Evolutionary conservation across 768 basidiomycete genomes (phyloP), one percentile per base, ranked within the genome.

Genomic region (Kwoniella heveanensis): DNA sequence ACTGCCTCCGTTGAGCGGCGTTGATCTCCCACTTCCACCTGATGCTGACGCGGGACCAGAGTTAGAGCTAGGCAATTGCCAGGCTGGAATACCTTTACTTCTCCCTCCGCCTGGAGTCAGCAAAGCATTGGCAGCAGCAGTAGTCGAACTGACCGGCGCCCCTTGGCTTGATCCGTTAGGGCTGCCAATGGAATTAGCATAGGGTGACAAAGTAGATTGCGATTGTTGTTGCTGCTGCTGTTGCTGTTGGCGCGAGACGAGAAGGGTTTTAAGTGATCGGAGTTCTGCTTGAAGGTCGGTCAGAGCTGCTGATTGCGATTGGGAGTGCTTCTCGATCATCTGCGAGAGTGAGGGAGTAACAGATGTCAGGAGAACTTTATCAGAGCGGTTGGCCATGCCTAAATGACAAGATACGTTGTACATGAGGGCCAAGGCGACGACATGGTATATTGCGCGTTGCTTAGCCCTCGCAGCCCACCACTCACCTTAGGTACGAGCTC

Each of bases 261-360:
- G 82, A 25, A 98, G 84, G 0, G 93, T 87, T 79, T 97, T 97
- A 65, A 98, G 83, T 0, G 94, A 97, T 75, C 93, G 92, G 72
- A 98, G 85, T 76, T 98, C 95, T 69, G 92, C 88, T 71, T 96
- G 93, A 13, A 98, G 83, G 71, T 97, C 95, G 57, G 84, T 81
- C 15, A 97, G 83, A 1, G 92, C 90, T 64, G 89, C 87, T 22
- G 86, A 85, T 79, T 96, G 92, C 15, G 86, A 84, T 58, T 91
- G 88, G 77, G 92, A 90, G 77, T 89, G 91, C 82, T 91, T 93
- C 60, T 96, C 91, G 57, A 96, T 88, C 90, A 97, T 91, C 94
- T 98, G 48, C n/a, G n/a, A 19, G 46, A 19, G 19, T 19, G 46
- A 19, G 39, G 39, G 17, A 32, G 5, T 6, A 13, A 32, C 5